Percentiles rank a stretch among this genome's conserved stretches.
Evolutionary conservation across 176 grass and related monocot genomes (phyloP).

Genomic region (Poa pratensis): DNA sequence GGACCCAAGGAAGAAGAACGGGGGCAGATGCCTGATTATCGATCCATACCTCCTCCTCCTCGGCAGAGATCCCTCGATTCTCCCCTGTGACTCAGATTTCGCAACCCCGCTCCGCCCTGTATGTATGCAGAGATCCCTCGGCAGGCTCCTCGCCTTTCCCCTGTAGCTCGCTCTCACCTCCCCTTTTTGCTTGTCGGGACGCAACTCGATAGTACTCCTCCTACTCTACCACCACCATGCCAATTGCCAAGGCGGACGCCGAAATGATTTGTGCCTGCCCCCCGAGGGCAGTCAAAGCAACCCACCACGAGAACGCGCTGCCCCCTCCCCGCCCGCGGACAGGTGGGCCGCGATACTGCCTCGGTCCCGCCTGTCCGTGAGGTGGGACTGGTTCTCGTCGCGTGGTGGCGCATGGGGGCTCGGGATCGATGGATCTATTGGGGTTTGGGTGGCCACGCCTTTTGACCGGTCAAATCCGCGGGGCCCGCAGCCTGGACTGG

Average conservation of each 20-base stretch:
- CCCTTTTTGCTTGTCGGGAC: slow-evolving; percentile 55
- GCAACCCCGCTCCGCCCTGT: neutral
- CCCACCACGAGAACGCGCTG: slow-evolving; percentile 21
- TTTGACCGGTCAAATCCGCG: slow-evolving; percentile 64
- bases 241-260: slow-evolving; percentile 5
- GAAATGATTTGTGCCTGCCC: slow-evolving; percentile 61
- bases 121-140: neutral
- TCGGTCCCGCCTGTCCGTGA: accelerated
- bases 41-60: slow-evolving; percentile 40
- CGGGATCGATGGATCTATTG: slow-evolving; percentile 42
- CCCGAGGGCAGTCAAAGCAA: slow-evolving; percentile 53
- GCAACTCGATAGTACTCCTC: slow-evolving; percentile 21
- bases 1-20: neutral
- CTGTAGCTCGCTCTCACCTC: slow-evolving; percentile 18
- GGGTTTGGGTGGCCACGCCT: slow-evolving; percentile 44
- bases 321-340: neutral
- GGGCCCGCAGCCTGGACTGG: slow-evolving; percentile 35
- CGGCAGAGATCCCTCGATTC: neutral
- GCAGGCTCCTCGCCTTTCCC: neutral
- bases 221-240: neutral
- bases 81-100: neutral
- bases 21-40: neutral
- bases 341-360: neutral
- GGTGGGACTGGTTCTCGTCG: neutral
- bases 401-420: neutral